Percentiles rank a stretch among this genome's conserved stretches.
Evolutionary conservation across 768 basidiomycete species (phyloP).

Genomic region (Leucocoprinus birnbaumii): DNA sequence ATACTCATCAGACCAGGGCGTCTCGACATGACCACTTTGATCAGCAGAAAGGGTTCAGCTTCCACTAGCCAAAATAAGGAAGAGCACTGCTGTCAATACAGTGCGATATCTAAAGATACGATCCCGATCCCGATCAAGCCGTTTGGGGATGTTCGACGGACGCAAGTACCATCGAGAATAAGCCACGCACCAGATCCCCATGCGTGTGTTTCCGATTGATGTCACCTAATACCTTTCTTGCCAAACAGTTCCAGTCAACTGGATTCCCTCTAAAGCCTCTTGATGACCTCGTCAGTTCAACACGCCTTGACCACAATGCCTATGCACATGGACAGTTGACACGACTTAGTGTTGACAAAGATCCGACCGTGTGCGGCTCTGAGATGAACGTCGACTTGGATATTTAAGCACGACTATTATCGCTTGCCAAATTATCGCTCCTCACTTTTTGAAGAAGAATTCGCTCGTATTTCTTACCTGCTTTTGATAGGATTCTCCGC

Average conservation of each 20-base stretch:
- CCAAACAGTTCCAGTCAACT: background rate
- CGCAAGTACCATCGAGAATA: background rate
- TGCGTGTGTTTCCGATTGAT: background rate
- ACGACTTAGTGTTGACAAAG: background rate
- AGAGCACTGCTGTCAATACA: background rate
- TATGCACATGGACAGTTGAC: background rate
- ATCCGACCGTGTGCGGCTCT: conserved; percentile 3
- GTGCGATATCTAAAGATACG: background rate
- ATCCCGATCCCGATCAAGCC: background rate
- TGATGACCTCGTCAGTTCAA: background rate
- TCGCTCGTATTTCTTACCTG: no score
- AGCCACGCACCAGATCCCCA: background rate
- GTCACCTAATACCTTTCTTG: background rate
- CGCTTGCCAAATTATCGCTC: no score
- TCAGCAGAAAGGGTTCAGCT: background rate
- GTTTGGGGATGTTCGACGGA: background rate
- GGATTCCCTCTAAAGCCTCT: conserved; percentile 5
- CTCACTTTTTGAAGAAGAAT: no score
- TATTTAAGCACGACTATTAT: no score
- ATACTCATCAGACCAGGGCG: background rate
- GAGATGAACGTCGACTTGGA: no score
- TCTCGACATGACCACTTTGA: conserved; percentile 1
- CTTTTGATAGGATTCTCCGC: no score
- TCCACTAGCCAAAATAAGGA: background rate
- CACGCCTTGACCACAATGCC: conserved; percentile 6